Evolutionary conservation across 1,284 basidiomycete genomes (phyloP).

Genomic region (Xerocomus nothofagi): DNA sequence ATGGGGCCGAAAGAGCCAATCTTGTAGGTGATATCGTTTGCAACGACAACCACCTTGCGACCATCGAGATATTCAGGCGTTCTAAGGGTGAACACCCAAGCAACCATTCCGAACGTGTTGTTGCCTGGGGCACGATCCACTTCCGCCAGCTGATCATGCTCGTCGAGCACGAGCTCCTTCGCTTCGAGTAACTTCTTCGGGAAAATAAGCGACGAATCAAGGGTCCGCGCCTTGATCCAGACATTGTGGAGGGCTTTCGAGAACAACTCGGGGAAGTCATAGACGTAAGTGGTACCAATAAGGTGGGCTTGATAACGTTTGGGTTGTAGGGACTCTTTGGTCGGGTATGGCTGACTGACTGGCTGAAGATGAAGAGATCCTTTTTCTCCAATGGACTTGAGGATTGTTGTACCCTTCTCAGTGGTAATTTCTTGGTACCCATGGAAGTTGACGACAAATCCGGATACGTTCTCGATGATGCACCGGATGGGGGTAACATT

Average conservation of each 20-base stretch:
- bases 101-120: conserved; percentile 98
- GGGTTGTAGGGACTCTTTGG: conserved; percentile 98
- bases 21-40: conserved; percentile 99
- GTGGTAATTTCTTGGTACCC: conserved; percentile 99
- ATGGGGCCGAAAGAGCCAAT: conserved; percentile 97
- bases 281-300: conserved; percentile 97
- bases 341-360: conserved; percentile 90
- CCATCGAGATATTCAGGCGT: conserved; percentile 95
- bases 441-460: conserved; percentile 98
- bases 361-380: conserved; percentile 93
- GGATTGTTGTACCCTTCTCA: conserved; percentile 90
- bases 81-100: conserved; percentile 91
- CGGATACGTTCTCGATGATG: conserved; percentile 97
- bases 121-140: conserved; percentile 91
- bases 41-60: conserved; percentile 86
- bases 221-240: conserved; percentile 76
- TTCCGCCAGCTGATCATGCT: conserved; percentile 87
- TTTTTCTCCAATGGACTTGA: conserved; percentile 95
- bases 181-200: conserved; percentile 83
- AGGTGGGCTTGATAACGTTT: conserved; percentile 99
- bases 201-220: conserved; percentile 65
- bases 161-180: conserved; percentile 91
- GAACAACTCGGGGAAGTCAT: conserved; percentile 99
- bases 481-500: conserved; percentile 95
- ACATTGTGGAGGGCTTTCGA: conserved; percentile 94